These are phyloP conservation scores for Solanum ossicruentum DNA, from an alignment of 257 asterid genomes.

Conservation along the genomic window DNA sequence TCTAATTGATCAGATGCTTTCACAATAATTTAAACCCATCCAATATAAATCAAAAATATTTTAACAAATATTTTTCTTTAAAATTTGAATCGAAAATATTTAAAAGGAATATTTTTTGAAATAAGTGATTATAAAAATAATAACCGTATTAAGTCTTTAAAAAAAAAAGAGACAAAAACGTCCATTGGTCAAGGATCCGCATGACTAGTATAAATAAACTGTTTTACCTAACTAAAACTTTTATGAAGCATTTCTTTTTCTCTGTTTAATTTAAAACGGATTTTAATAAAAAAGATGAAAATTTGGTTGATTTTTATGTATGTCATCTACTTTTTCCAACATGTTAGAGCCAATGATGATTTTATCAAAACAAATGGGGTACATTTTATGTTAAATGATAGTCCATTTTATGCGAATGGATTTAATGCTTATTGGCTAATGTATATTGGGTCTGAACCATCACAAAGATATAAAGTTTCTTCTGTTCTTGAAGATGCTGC, in stretches of 20 bases:
- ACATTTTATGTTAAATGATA: slow-evolving; percentile 32
- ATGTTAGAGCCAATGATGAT: slow-evolving; percentile 19
- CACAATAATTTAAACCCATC: too few species aligned
- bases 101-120: too few species aligned
- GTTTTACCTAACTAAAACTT: neutral
- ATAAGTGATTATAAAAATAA: too few species aligned
- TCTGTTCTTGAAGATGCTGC: slow-evolving; percentile 31
- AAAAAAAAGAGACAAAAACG: neutral
- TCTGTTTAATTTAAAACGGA: neutral
- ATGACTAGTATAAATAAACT: neutral
- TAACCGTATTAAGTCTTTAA: neutral
- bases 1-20: too few species aligned
- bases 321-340: slow-evolving; percentile 5
- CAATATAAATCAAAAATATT: too few species aligned
- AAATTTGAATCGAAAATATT: too few species aligned
- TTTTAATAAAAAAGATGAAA: slow-evolving; percentile 10
- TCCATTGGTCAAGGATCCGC: neutral
- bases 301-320: neutral
- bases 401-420: slow-evolving; percentile 41
- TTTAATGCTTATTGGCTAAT: slow-evolving; percentile 54
- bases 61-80: too few species aligned
- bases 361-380: slow-evolving; percentile 23
- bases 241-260: neutral
- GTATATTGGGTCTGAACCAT: slow-evolving; percentile 31
- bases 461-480: slow-evolving; percentile 28